Percentiles rank a stretch among this genome's conserved stretches.
These are phyloP conservation scores for Margaritispora aquatica DNA, from an alignment of 495 filamentous ascomycete species.

Conservation along the genomic window DNA sequence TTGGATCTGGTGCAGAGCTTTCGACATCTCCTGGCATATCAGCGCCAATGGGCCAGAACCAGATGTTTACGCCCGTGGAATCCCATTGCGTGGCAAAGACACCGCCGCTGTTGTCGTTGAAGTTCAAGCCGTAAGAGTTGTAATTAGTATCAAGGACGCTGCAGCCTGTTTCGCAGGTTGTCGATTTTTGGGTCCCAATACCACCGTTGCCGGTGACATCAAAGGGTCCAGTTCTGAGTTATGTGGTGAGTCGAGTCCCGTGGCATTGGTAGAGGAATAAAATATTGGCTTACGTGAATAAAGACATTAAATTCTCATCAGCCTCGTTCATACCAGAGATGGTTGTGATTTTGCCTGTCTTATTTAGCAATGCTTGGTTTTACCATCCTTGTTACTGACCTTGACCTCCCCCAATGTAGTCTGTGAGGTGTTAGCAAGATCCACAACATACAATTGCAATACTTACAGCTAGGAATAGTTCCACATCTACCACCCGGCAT, in stretches of 20 bases:
- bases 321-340: constrained; percentile 74
- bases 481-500: constrained; percentile 67
- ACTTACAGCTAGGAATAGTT: not conserved
- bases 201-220: not conserved
- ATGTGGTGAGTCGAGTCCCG: not conserved
- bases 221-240: not conserved
- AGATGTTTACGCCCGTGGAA: constrained; percentile 53
- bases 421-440: not conserved
- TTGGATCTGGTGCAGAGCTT: constrained; percentile 27
- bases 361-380: not conserved
- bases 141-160: constrained; percentile 38
- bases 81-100: constrained; percentile 77
- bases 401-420: not conserved
- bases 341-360: constrained; percentile 77
- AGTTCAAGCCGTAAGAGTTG: constrained; percentile 61
- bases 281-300: constrained; percentile 71
- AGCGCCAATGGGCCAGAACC: constrained; percentile 9
- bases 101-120: constrained; percentile 69
- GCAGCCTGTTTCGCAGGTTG: constrained; percentile 30
- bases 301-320: constrained; percentile 54
- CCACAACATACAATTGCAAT: not conserved
- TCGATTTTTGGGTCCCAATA: not conserved
- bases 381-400: not conserved
- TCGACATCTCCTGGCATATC: constrained; percentile 49
- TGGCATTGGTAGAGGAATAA: constrained; percentile 1